Conservation (phyloP, 1,284 basidiomycete genomes). For the Meira nashicola region DNA sequence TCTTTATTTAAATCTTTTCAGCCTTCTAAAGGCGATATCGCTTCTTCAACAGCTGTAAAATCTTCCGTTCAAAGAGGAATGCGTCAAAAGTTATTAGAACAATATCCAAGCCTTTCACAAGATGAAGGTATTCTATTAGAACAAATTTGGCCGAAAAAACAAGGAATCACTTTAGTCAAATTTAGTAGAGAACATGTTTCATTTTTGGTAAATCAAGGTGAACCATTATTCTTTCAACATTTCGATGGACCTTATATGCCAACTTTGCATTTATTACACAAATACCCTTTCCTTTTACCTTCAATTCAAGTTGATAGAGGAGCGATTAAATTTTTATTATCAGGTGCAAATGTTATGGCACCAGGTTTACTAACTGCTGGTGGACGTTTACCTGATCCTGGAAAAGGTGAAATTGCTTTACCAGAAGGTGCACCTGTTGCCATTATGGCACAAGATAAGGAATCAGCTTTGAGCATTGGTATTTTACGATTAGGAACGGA, state of each 20-base stretch:
- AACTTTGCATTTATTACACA: constrained; percentile 9
- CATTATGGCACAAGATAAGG: constrained; percentile 92
- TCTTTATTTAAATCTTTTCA: constrained; percentile 51
- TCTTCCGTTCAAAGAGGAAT: constrained; percentile 88
- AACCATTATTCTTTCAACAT: constrained; percentile 93
- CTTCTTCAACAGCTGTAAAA: constrained; percentile 89
- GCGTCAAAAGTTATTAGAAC: constrained; percentile 71
- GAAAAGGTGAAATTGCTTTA: constrained; percentile 61
- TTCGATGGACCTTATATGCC: constrained; percentile 78
- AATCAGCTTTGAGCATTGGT: constrained; percentile 83
- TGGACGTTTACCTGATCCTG: constrained; percentile 70
- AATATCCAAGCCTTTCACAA: constrained; percentile 63
- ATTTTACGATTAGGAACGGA: constrained; percentile 76
- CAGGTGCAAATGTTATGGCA: constrained; percentile 58
- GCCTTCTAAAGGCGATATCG: constrained; percentile 72
- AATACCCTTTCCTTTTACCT: constrained; percentile 76
- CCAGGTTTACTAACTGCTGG: constrained; percentile 90
- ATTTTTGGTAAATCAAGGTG: constrained; percentile 78
- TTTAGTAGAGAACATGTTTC: constrained; percentile 88
- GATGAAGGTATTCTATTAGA: constrained; percentile 68
- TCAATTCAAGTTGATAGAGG: constrained; percentile 88
- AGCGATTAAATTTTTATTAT: constrained; percentile 92
- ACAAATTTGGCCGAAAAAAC: constrained; percentile 97
- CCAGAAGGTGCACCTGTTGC: constrained; percentile 71
- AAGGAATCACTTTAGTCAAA: constrained; percentile 83